A percentile compares a stretch with the other conserved stretches of the same genome.
Evolutionary conservation across 257 asterid species (phyloP).

Genomic region (Petrea volubilis): DNA sequence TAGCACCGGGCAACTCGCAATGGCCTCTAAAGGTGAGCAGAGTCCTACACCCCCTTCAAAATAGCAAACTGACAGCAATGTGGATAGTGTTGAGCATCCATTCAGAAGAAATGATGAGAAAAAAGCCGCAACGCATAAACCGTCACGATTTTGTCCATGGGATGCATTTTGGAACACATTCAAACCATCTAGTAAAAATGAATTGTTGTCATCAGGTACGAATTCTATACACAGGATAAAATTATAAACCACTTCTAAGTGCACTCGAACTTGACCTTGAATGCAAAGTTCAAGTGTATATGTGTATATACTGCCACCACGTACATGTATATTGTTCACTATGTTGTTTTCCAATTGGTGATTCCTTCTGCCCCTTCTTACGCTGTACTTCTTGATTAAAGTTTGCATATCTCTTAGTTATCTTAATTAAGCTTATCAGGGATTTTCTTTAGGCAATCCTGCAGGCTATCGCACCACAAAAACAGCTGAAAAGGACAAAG

Average conservation of each 20-base stretch:
- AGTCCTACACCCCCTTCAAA: neutral
- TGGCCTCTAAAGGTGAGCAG: neutral
- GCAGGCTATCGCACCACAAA: constrained; percentile 26
- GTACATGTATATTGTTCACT: neutral
- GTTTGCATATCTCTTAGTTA: neutral
- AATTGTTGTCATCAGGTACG: neutral
- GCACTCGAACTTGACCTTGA: neutral
- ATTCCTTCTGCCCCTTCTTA: neutral
- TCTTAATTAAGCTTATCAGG: neutral
- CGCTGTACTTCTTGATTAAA: neutral
- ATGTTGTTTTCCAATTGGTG: neutral
- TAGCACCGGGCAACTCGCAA: neutral
- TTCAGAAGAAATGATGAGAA: neutral
- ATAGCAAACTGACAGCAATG: neutral
- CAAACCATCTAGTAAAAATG: constrained; percentile 3
- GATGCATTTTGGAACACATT: constrained; percentile 9
- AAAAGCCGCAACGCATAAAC: neutral
- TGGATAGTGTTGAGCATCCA: neutral
- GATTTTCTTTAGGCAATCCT: constrained; percentile 8
- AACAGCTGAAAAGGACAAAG: no score
- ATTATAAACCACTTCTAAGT: neutral
- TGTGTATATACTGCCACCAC: neutral
- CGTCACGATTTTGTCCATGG: neutral
- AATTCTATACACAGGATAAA: neutral
- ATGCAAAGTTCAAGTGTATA: neutral